Evolutionary conservation across 208 protist genomes (phyloP).

Genomic region (Leishmania tropica): DNA sequence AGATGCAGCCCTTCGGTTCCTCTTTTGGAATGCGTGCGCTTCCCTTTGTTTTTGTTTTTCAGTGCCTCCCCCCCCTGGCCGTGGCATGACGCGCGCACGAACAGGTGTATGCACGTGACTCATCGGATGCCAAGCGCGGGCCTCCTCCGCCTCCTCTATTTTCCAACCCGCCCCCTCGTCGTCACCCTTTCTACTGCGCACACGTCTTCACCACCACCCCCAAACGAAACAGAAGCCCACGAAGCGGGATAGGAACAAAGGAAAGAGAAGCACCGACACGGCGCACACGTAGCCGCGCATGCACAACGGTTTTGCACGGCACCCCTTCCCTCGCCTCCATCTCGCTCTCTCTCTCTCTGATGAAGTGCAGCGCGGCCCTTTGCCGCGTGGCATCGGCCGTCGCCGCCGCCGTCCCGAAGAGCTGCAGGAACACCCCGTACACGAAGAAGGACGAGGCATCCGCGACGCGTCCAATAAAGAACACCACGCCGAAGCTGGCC

Average conservation of each 20-base stretch:
- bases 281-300: not conserved
- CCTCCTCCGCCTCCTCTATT: not conserved
- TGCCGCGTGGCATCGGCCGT: slow-evolving; percentile 5
- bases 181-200: not conserved
- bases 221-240: not conserved
- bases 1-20: not conserved
- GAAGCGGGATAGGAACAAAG: not conserved
- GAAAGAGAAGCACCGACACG: not conserved
- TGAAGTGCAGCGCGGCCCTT: slow-evolving; percentile 21
- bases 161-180: not conserved
- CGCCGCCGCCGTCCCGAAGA: slow-evolving; percentile 33
- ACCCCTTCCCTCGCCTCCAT: not conserved
- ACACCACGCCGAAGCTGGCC: not conserved
- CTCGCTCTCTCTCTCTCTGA: not conserved
- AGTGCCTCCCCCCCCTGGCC: no score
- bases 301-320: not conserved
- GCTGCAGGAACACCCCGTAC: slow-evolving; percentile 53
- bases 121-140: not conserved
- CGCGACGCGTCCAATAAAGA: no score
- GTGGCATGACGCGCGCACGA: not conserved
- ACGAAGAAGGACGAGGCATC: slow-evolving; percentile 15
- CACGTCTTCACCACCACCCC: not conserved
- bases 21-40: not conserved
- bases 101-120: not conserved
- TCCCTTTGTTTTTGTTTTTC: not conserved